Conservation (phyloP, 2,329 filamentous ascomycete species). For the Phialophora tarda region DNA sequence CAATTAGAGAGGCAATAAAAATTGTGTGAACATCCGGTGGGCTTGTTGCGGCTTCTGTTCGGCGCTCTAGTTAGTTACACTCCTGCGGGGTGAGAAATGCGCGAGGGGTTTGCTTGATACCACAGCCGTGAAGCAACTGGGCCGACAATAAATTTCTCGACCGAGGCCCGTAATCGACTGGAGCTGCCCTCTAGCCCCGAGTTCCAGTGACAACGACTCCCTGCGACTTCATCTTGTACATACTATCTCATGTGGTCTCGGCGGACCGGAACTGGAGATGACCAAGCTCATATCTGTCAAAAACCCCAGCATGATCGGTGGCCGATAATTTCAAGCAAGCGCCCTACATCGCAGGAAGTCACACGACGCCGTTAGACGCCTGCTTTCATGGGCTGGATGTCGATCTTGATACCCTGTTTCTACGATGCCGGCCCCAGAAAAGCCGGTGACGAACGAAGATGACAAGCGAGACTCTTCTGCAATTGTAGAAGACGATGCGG, state of each 20-base stretch:
- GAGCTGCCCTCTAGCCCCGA: background rate
- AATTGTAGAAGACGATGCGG: constrained; percentile 26
- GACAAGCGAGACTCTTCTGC: constrained; percentile 29
- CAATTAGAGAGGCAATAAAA: background rate
- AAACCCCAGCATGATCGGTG: constrained; percentile 7
- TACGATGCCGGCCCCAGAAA: constrained; percentile 25
- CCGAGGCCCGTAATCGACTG: constrained; percentile 17
- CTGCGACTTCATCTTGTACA: background rate
- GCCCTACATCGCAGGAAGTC: constrained; percentile 2
- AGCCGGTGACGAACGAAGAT: constrained; percentile 7
- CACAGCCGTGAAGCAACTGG: constrained; percentile 1
- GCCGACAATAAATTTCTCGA: constrained; percentile 19
- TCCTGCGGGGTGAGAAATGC: background rate
- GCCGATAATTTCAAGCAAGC: constrained; percentile 11
- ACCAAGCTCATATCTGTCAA: background rate
- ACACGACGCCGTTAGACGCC: constrained; percentile 13
- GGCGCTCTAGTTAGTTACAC: background rate
- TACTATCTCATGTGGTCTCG: constrained; percentile 8
- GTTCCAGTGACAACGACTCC: background rate
- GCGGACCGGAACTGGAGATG: constrained; percentile 11
- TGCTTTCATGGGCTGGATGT: constrained; percentile 14
- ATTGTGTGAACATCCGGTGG: no score
- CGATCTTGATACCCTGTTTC: background rate
- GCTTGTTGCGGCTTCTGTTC: background rate
- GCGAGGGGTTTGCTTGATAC: background rate